phyloP scores from a whole-genome alignment of 2,329 filamentous ascomycete genomes.

The Calonectria montana region DNA sequence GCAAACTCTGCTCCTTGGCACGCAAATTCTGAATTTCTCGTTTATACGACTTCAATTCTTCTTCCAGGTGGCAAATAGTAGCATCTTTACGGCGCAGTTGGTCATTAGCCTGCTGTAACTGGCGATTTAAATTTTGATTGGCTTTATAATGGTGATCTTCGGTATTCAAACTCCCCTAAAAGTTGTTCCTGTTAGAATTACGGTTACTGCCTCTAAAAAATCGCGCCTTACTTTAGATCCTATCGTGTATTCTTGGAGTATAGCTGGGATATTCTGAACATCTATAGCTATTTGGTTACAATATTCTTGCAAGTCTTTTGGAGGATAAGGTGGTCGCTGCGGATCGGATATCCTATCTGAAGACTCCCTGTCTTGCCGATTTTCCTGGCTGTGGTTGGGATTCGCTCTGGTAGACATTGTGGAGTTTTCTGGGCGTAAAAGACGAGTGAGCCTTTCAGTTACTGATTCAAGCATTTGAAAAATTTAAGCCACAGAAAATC shows the following conservation, averaged over 20 bases:
- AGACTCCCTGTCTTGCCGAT: background rate
- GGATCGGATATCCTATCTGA: background rate
- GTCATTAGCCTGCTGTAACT: background rate
- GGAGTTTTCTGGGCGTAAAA: background rate
- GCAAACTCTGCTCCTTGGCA: constrained; percentile 12
- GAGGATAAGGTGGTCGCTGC: background rate
- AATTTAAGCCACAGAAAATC: background rate
- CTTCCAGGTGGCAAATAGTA: background rate
- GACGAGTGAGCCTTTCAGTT: background rate
- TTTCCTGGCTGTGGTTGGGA: background rate
- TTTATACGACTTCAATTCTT: background rate
- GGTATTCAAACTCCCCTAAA: background rate
- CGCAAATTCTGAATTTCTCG: background rate
- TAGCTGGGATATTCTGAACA: background rate
- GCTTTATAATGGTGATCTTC: no score
- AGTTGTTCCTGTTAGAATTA: background rate
- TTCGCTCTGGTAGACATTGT: background rate
- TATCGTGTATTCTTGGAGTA: background rate
- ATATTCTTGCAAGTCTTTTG: background rate
- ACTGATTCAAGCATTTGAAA: background rate
- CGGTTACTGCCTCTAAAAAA: background rate
- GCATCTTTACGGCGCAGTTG: background rate
- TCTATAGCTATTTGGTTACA: background rate
- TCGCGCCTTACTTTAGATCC: background rate
- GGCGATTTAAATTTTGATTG: background rate